phyloP scores from a whole-genome alignment of 2,329 filamentous ascomycete genomes.

The Rasamsonia emersonii region DNA sequence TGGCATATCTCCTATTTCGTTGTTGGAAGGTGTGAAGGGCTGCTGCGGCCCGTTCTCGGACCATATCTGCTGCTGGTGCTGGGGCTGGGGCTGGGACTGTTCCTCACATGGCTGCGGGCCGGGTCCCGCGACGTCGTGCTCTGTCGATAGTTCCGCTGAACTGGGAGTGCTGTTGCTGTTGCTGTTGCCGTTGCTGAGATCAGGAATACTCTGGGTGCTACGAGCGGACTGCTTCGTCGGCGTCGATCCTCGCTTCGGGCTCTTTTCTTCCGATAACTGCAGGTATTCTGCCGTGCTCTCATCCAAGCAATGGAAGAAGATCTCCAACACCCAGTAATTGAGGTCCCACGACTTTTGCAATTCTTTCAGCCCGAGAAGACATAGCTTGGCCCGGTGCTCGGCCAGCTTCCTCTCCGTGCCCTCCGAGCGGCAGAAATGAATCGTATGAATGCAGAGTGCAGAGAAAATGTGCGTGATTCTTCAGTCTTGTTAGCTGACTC shows the following conservation, averaged over 20 bases:
- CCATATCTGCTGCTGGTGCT: slow-evolving; percentile 7
- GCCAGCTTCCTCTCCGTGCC: slow-evolving; percentile 37
- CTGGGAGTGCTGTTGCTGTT: not conserved
- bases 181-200: not conserved
- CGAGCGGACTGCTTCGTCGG: too few relatives aligned
- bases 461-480: slow-evolving; percentile 42
- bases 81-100: too few relatives aligned
- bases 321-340: slow-evolving; percentile 41
- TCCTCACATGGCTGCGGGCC: slow-evolving; percentile 4
- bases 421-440: slow-evolving; percentile 29
- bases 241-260: too few relatives aligned
- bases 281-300: slow-evolving; percentile 35
- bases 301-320: slow-evolving; percentile 43
- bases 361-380: slow-evolving; percentile 40
- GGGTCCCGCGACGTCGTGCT: too few relatives aligned
- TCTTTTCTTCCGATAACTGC: slow-evolving; percentile 15
- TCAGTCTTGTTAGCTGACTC: not conserved
- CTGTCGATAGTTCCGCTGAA: too few relatives aligned
- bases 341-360: slow-evolving; percentile 43
- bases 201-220: too few relatives aligned
- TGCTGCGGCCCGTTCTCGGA: slow-evolving; percentile 3
- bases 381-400: slow-evolving; percentile 42
- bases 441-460: slow-evolving; percentile 41
- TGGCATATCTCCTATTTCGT: slow-evolving; percentile 10
- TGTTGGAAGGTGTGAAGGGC: slow-evolving; percentile 7